Base-by-base conservation (phyloP, 2,329 filamentous ascomycete species). In the Trichoderma oligosporum region DNA sequence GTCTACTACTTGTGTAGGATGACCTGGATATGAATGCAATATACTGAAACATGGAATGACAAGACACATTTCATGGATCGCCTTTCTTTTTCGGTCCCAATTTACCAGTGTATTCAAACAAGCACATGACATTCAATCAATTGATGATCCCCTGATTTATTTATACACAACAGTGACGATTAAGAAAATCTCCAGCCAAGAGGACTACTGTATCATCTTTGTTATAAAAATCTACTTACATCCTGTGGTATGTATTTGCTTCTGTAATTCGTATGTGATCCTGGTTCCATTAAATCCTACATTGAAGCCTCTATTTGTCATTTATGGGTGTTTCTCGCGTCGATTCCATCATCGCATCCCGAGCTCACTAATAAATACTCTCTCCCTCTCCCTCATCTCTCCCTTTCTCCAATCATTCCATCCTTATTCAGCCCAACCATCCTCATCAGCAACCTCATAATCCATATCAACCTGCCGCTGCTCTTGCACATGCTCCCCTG, bases 381-480 rank as follows among this genome's bases (percentile, higher is more conserved):
- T 20, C 44, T 22, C 11, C 4, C 33, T 49, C 46, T 24, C n/a
- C 4, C 33, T n/a, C 16, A 8, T 36, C 7, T 39, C 9, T 24
- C 16, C 5, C 20, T 7, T 22, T n/a, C 5, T 16, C 11, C 2
- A 29, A 29, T 22, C 35, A 25, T 35, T 22, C 12, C 14, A 25
- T 16, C 16, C 25, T 44, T 24, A 62, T 36, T 61, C 53, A 33
- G 68, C 73, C 75, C 78, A 81, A 38, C 73, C 74, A 48, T 77
- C 74, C 39, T 80, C 78, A 42, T 79, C 79, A 2, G 73, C 79
- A 16, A 81, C 76, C 60, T 82, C 79, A 60, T 81, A 82, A 56
- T 81, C 79, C 76, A 81, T 77, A 45, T 79, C 73, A 3, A 70
- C 70, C 42, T 71, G 66, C 36, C 70, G 64, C 36, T 70, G 64